Conservation (phyloP, 495 filamentous ascomycete genomes). For the Melanomma pulvis-pyrius region DNA sequence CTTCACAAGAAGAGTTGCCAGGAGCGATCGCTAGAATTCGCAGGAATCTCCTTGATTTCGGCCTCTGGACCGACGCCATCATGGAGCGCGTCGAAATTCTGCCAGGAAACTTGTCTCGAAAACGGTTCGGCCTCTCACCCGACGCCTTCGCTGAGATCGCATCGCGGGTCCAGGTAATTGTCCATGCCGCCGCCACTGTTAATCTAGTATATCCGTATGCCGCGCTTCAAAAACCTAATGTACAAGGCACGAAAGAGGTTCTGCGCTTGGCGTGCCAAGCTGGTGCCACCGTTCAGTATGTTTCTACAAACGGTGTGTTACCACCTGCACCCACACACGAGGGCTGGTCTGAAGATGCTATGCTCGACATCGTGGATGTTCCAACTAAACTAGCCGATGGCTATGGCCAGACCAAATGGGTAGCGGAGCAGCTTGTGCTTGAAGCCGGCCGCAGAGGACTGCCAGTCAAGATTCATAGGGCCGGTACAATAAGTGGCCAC, state of each 20-base stretch:
- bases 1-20: slow-evolving; percentile 55
- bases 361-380: slow-evolving; percentile 61
- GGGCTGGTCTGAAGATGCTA: slow-evolving; percentile 63
- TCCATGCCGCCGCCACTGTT: slow-evolving; percentile 67
- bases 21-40: slow-evolving; percentile 61
- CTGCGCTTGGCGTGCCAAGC: slow-evolving; percentile 62
- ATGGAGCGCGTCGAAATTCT: slow-evolving; percentile 70
- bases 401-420: slow-evolving; percentile 62
- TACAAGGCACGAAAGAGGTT: slow-evolving; percentile 64
- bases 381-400: slow-evolving; percentile 60
- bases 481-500: slow-evolving; percentile 68
- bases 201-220: slow-evolving; percentile 71
- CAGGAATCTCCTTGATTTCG: slow-evolving; percentile 65
- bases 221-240: slow-evolving; percentile 51
- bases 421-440: slow-evolving; percentile 67
- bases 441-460: slow-evolving; percentile 63
- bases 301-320: slow-evolving; percentile 70
- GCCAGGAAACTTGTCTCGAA: slow-evolving; percentile 63
- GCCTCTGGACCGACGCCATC: slow-evolving; percentile 67
- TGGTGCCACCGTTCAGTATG: slow-evolving; percentile 68
- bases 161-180: slow-evolving; percentile 58
- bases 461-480: slow-evolving; percentile 63
- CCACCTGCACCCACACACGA: slow-evolving; percentile 53
- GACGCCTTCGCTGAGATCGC: slow-evolving; percentile 62
- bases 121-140: slow-evolving; percentile 59